phyloP scores from a whole-genome alignment of 257 asterid species.

The Nicotiana paniculata region DNA sequence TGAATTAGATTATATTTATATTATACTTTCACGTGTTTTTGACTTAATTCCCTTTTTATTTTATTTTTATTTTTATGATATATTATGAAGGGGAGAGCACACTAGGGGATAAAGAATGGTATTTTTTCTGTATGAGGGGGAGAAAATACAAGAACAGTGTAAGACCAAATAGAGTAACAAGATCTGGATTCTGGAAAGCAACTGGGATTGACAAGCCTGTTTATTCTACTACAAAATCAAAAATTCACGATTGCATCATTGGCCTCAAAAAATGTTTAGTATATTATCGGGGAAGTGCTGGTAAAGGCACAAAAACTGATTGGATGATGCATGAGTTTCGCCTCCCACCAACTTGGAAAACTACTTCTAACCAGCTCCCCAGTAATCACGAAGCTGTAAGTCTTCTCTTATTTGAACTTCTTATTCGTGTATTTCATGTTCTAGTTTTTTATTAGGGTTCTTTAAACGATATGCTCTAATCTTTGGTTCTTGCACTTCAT shows the following conservation, averaged over 20 bases:
- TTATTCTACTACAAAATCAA: conserved; percentile 9
- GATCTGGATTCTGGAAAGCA: conserved; percentile 60
- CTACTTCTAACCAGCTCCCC: background rate
- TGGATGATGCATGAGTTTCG: conserved; percentile 67
- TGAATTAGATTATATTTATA: too few species aligned
- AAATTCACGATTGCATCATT: conserved; percentile 7
- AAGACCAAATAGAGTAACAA: conserved; percentile 51
- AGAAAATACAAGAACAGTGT: conserved; percentile 48
- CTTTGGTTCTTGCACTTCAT: background rate
- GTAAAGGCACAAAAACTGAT: conserved; percentile 40
- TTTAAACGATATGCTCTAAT: background rate
- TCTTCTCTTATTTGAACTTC: background rate
- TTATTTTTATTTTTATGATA: too few species aligned
- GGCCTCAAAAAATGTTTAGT: conserved; percentile 58
- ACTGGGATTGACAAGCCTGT: conserved; percentile 52
- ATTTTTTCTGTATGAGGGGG: conserved; percentile 53
- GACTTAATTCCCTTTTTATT: background rate
- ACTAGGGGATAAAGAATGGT: conserved; percentile 37
- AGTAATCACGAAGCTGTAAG: background rate
- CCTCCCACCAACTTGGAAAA: conserved; percentile 17
- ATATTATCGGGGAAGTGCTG: conserved; percentile 46
- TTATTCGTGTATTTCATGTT: too few species aligned
- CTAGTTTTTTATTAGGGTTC: background rate
- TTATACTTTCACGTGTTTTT: too few species aligned
- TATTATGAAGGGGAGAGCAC: background rate